Evolutionary conservation across 176 grass and related monocot genomes (phyloP).

Genomic region (Avena atlantica): DNA sequence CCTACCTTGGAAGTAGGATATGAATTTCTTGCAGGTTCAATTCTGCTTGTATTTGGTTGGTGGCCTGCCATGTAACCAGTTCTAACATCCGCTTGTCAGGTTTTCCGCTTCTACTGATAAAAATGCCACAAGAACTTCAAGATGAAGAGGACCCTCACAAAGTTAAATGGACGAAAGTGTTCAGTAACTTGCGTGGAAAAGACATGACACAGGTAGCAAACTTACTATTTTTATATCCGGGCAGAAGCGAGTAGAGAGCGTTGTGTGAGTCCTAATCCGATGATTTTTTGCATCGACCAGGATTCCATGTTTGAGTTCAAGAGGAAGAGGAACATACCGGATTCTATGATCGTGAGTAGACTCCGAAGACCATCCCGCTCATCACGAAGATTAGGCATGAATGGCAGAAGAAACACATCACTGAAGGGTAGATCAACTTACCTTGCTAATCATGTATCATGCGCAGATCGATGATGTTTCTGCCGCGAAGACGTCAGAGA

Average conservation of each 20-base stretch:
- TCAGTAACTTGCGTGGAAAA: slow-evolving; percentile 75
- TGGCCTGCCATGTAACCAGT: no score
- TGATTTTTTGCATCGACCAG: slow-evolving; percentile 43
- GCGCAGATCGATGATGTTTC: no score
- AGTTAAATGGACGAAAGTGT: slow-evolving; percentile 95
- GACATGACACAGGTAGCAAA: slow-evolving; percentile 80
- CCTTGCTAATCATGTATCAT: no score
- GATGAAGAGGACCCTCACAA: slow-evolving; percentile 99
- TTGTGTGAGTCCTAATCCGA: background rate
- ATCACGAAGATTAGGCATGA: slow-evolving; percentile 64
- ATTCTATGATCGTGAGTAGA: slow-evolving; percentile 69
- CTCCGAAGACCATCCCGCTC: slow-evolving; percentile 45
- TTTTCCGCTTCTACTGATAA: slow-evolving; percentile 87
- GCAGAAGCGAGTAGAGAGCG: background rate
- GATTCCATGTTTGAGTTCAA: slow-evolving; percentile 93
- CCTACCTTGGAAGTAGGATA: no score
- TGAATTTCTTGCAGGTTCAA: no score
- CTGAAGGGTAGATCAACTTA: no score
- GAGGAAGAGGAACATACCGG: slow-evolving; percentile 88
- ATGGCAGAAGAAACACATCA: slow-evolving; percentile 61
- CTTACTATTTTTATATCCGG: slow-evolving; percentile 9
- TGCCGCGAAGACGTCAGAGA: no score
- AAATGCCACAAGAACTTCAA: slow-evolving; percentile 99
- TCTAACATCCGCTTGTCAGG: slow-evolving; percentile 25
- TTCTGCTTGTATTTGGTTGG: no score